Evolutionary conservation across 1,284 basidiomycete genomes (phyloP).

Genomic region (Heterobasidion annosum): DNA sequence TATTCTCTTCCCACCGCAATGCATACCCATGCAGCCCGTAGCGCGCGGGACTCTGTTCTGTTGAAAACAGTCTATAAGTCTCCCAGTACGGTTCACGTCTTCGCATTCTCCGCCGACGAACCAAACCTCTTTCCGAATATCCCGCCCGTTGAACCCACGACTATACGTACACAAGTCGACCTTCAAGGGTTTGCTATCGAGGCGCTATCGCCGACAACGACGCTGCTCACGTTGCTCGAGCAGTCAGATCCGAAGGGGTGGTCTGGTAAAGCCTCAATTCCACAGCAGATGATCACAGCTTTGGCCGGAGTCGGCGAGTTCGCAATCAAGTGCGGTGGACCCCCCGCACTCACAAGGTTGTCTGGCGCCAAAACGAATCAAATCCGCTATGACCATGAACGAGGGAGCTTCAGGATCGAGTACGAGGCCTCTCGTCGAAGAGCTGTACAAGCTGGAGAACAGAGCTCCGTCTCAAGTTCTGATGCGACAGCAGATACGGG

Average conservation of each 20-base stretch:
- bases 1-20: background rate
- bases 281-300: slow-evolving; percentile 82
- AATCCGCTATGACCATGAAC: slow-evolving; percentile 84
- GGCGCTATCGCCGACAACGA: slow-evolving; percentile 90
- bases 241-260: slow-evolving; percentile 97
- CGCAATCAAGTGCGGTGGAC: slow-evolving; percentile 91
- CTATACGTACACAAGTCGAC: slow-evolving; percentile 92
- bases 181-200: slow-evolving; percentile 97
- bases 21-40: slow-evolving; percentile 20
- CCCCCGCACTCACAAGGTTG: slow-evolving; percentile 82
- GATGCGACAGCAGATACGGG: background rate
- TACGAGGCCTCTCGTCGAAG: slow-evolving; percentile 67
- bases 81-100: slow-evolving; percentile 90
- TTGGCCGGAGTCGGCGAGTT: slow-evolving; percentile 90
- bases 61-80: slow-evolving; percentile 97
- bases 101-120: slow-evolving; percentile 92
- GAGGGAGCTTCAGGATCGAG: slow-evolving; percentile 74
- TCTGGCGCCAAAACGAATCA: slow-evolving; percentile 71
- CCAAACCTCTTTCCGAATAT: slow-evolving; percentile 77
- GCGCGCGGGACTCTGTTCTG: slow-evolving; percentile 84
- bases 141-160: slow-evolving; percentile 61
- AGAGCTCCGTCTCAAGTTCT: slow-evolving; percentile 2
- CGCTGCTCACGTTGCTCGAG: slow-evolving; percentile 89
- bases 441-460: slow-evolving; percentile 16
- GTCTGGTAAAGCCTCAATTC: slow-evolving; percentile 92